Evolutionary conservation across 2,329 filamentous ascomycete species (phyloP).

Genomic region (Pseudofabraea citricarpa): DNA sequence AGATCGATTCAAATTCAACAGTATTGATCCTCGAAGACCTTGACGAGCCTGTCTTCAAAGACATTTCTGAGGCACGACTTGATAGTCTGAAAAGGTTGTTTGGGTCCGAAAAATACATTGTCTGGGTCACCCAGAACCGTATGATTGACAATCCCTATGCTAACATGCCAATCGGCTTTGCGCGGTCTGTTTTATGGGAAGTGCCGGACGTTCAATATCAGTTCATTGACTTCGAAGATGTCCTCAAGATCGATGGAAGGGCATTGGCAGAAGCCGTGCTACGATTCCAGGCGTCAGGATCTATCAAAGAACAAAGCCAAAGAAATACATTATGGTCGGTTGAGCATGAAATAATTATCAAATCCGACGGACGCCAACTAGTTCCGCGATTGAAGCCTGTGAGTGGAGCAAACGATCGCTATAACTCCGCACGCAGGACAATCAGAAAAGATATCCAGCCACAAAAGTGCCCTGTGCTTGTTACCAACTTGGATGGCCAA

Average conservation of each 20-base stretch:
- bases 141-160: conserved; percentile 10
- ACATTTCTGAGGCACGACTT: conserved; percentile 15
- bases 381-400: conserved; percentile 9
- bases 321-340: conserved; percentile 8
- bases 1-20: not conserved
- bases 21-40: conserved; percentile 22
- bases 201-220: conserved; percentile 10
- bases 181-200: conserved; percentile 7
- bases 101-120: conserved; percentile 2
- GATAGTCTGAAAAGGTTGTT: conserved; percentile 17
- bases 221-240: conserved; percentile 11
- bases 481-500: conserved; percentile 5
- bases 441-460: not conserved
- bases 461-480: not conserved
- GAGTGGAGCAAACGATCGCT: conserved; percentile 5
- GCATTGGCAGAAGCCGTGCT: conserved; percentile 10
- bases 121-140: conserved; percentile 15
- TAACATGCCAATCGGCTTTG: conserved; percentile 10
- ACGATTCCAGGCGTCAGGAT: conserved; percentile 2
- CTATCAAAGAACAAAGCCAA: not conserved
- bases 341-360: conserved; percentile 14
- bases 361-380: conserved; percentile 5
- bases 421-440: conserved; percentile 9
- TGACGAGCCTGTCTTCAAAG: conserved; percentile 24
- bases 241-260: not conserved